A percentile compares a stretch with the other conserved stretches of the same genome.
These are phyloP conservation scores for Auxenochlorella pyrenoidosa DNA, from an alignment of 139 green algal species.

Conservation along the genomic window DNA sequence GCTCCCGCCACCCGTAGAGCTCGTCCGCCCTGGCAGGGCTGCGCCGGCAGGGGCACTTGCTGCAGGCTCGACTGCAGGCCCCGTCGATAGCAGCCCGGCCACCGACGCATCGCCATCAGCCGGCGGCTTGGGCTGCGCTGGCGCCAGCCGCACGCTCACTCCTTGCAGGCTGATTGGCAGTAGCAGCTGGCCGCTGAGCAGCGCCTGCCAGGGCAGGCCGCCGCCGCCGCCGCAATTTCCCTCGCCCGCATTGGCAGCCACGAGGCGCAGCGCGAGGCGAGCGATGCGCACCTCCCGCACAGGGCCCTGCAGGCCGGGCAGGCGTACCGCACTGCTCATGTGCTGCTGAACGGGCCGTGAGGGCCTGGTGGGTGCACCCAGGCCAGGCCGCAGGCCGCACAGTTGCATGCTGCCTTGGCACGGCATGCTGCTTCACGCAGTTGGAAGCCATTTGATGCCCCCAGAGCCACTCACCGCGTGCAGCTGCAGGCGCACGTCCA, in stretches of 20 bases:
- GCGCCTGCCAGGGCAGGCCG: slow-evolving; percentile 14
- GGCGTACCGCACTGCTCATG: neutral
- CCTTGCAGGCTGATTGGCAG: slow-evolving; percentile 17
- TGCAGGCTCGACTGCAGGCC: neutral
- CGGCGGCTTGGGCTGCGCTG: neutral
- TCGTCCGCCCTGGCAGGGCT: neutral
- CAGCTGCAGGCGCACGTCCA: slow-evolving; percentile 13
- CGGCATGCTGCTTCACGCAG: neutral
- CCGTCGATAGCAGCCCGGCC: too few relatives aligned
- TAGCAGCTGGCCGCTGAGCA: slow-evolving; percentile 17
- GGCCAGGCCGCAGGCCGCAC: neutral
- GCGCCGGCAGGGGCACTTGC: neutral
- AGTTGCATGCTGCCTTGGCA: neutral
- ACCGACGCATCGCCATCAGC: too few relatives aligned
- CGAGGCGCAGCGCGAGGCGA: neutral
- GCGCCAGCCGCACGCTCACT: slow-evolving; percentile 10
- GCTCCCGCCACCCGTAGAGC: neutral
- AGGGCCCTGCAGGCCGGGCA: neutral
- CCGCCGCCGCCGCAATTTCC: neutral
- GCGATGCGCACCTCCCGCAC: slow-evolving; percentile 15
- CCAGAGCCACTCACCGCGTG: slow-evolving; percentile 3
- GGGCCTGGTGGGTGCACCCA: too few relatives aligned
- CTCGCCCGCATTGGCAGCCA: neutral
- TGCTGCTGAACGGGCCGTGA: neutral
- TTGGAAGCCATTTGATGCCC: too few relatives aligned